A percentile compares a stretch with the other conserved stretches of the same genome.
Evolutionary conservation across 257 asterid species (phyloP).

Genomic region (Buddleja alternifolia): DNA sequence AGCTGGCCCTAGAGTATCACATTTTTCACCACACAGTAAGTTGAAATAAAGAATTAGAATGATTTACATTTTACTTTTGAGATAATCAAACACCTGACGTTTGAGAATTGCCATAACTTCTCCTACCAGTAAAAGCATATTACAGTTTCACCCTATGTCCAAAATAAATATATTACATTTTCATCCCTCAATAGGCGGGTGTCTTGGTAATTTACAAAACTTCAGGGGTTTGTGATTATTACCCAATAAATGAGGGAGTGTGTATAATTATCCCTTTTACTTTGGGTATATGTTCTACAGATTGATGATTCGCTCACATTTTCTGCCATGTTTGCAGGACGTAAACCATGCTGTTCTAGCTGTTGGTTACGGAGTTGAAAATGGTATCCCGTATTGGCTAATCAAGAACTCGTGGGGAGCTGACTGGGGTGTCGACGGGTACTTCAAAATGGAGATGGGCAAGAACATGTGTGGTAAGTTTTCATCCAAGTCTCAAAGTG

Average conservation of each 20-base stretch:
- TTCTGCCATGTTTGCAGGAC: constrained; percentile 48
- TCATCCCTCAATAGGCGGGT: too few species aligned
- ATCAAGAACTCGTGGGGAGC: constrained; percentile 98
- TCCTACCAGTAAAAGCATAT: too few species aligned
- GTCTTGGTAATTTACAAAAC: too few species aligned
- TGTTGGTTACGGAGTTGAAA: constrained; percentile 91
- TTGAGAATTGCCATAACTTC: too few species aligned
- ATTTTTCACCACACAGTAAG: neutral
- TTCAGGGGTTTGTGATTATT: too few species aligned
- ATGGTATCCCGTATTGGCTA: constrained; percentile 84
- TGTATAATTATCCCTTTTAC: too few species aligned
- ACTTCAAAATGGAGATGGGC: constrained; percentile 97
- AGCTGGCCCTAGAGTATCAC: neutral
- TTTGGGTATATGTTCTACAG: too few species aligned
- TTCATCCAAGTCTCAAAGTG: neutral
- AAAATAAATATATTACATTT: too few species aligned
- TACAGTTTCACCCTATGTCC: too few species aligned
- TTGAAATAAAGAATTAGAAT: neutral
- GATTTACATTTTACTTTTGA: too few species aligned
- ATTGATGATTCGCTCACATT: constrained; percentile 11
- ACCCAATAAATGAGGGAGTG: too few species aligned
- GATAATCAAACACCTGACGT: too few species aligned
- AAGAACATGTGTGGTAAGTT: constrained; percentile 95
- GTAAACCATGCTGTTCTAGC: constrained; percentile 98
- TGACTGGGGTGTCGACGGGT: constrained; percentile 88